Conservation (phyloP, 2,329 filamentous ascomycete species). For the Cladosporium austrohemisphaericum region DNA sequence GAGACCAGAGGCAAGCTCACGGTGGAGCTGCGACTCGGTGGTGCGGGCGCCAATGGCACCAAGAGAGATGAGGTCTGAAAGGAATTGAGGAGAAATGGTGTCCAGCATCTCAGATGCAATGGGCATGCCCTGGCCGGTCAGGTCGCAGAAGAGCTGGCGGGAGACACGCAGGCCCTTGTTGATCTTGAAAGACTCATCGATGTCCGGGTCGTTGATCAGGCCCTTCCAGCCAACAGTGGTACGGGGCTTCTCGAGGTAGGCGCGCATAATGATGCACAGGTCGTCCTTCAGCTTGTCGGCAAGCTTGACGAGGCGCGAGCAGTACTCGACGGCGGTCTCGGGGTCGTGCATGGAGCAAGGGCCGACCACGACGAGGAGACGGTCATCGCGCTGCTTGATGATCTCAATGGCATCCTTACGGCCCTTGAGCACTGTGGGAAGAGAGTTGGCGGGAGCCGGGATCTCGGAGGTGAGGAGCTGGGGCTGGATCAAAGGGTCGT, state of each 20-base stretch:
- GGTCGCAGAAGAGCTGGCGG: conserved; percentile 85
- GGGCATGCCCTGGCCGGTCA: conserved; percentile 90
- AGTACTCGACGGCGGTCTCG: conserved; percentile 85
- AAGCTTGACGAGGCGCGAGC: conserved; percentile 72
- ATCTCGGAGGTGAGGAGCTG: conserved; percentile 96
- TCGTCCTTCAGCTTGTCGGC: conserved; percentile 88
- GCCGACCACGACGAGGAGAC: conserved; percentile 77
- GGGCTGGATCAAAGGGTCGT: conserved; percentile 69
- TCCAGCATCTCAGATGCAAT: conserved; percentile 97
- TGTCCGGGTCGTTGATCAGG: conserved; percentile 96
- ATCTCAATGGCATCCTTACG: conserved; percentile 60
- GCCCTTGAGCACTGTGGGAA: conserved; percentile 55
- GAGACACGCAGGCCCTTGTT: conserved; percentile 91
- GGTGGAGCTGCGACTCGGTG: conserved; percentile 92
- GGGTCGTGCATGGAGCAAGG: conserved; percentile 98
- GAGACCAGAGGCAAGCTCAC: conserved; percentile 87
- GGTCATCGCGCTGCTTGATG: conserved; percentile 47
- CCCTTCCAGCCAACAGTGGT: conserved; percentile 99
- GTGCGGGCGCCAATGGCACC: conserved; percentile 95
- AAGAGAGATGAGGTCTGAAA: conserved; percentile 85
- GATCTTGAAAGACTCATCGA: conserved; percentile 98
- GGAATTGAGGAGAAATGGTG: conserved; percentile 95
- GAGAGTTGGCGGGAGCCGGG: conserved; percentile 49
- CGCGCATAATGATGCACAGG: conserved; percentile 92
- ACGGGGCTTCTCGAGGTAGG: conserved; percentile 96